Evolutionary conservation across 148 eudicot genomes (phyloP).

Genomic region (Simmondsia chinensis): DNA sequence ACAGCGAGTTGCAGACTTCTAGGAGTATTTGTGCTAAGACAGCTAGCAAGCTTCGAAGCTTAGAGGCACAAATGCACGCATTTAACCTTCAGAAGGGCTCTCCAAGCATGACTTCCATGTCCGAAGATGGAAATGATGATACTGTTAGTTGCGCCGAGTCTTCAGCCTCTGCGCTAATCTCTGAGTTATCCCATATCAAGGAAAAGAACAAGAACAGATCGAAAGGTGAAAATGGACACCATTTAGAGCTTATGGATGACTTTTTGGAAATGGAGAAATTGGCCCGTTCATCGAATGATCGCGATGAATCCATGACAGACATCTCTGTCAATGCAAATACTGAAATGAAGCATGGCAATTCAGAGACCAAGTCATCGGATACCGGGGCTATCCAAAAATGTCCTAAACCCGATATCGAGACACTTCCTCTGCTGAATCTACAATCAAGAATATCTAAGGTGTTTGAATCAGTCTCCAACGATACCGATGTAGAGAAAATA

Average conservation of each 20-base stretch:
- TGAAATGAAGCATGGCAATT: constrained; percentile 15
- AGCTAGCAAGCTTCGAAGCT: constrained; percentile 70
- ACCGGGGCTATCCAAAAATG: constrained; percentile 4
- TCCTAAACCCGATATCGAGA: constrained; percentile 20
- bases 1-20: constrained; percentile 84
- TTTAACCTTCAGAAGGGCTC: constrained; percentile 40
- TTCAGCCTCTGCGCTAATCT: constrained; percentile 48
- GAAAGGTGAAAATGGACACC: constrained; percentile 51
- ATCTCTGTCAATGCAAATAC: constrained; percentile 10
- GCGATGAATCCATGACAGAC: constrained; percentile 26
- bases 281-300: constrained; percentile 48
- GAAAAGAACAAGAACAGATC: constrained; percentile 45
- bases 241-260: constrained; percentile 93
- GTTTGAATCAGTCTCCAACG: constrained; percentile 47
- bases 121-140: constrained; percentile 93
- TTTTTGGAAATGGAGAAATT: constrained; percentile 98
- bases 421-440: constrained; percentile 31
- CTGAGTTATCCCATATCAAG: constrained; percentile 48
- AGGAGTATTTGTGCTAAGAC: constrained; percentile 79
- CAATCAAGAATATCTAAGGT: constrained; percentile 48
- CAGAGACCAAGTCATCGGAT: constrained; percentile 10
- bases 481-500: constrained; percentile 39
- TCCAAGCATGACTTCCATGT: constrained; percentile 57
- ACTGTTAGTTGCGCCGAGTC: constrained; percentile 71
- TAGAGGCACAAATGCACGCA: constrained; percentile 57